Base-by-base conservation (phyloP, 305 asterid species). In the Ilex paraguariensis region DNA sequence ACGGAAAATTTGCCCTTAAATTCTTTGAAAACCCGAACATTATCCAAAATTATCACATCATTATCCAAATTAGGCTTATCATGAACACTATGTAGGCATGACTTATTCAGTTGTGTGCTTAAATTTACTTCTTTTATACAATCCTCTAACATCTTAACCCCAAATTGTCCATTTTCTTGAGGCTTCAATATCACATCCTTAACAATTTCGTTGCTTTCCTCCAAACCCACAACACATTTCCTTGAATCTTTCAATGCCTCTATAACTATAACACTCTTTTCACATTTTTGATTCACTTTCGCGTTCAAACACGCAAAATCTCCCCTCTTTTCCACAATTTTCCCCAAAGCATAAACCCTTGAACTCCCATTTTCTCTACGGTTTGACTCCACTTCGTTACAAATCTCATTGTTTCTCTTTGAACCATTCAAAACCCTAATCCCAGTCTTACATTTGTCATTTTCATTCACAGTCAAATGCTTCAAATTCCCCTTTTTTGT, bases 361-460 rank as follows among this genome's bases (percentile, higher is more conserved):
- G 42, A 36, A 36, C 9, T 36, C 9, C 9, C 6, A 36, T 36
- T 36, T 36, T 36, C 42, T 8, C 9, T 8, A 36, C 42, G 3
- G 1, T 45, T 69, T 17, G 54, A 70, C 13, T 61, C 71, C 12
- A 55, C 40, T 6, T 75, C 42, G 1, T 62, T 72, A 61, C 39
- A 33, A 65, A 54, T 31, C 42, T 51, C 76, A 15, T 64, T 66
- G 60, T 65, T 75, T 75, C 61, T 80, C 16, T 60, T 60, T 58
- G 70, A 63, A 50, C 63, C 74, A 55, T 62, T 78, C 8, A 44
- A 71, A 69, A 30, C 79, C 72, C 66, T 71, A 51, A 61, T 77
- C 12, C 72, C 81, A 76, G 63, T 14, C 56, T 77, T 77, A 66
- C 60, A 13, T 32, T 67, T 85, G 59, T 66, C 78, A 61, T 33